Conservation (phyloP, 306 rosid genomes). For the Canavalia gladiata region DNA sequence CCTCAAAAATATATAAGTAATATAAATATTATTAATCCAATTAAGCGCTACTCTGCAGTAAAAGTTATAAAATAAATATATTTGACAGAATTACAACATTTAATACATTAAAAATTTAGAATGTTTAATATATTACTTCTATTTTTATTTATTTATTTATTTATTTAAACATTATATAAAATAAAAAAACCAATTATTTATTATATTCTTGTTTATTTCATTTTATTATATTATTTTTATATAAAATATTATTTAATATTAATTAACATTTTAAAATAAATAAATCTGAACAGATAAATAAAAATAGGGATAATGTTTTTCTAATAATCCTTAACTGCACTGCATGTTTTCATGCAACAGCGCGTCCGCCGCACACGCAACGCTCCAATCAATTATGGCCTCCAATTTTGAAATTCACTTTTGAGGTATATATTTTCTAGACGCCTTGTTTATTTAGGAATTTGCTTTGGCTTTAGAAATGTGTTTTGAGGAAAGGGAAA, state of each 20-base stretch:
- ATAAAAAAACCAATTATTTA: too few relatives aligned
- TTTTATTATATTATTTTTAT: too few relatives aligned
- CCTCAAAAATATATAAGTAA: neutral
- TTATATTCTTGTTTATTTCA: too few relatives aligned
- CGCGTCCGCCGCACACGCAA: conserved; percentile 50
- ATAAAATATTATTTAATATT: too few relatives aligned
- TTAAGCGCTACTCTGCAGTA: too few relatives aligned
- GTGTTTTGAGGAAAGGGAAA: neutral
- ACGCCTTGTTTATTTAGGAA: neutral
- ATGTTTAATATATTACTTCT: neutral
- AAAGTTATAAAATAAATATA: neutral
- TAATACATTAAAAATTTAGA: neutral
- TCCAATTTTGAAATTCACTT: conserved; percentile 33
- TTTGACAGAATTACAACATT: neutral
- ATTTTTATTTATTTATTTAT: too few relatives aligned
- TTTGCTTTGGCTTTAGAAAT: neutral
- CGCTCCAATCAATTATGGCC: conserved; percentile 39
- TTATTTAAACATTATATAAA: too few relatives aligned
- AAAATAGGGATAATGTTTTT: neutral
- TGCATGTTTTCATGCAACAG: conserved; percentile 6
- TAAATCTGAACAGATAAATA: too few relatives aligned
- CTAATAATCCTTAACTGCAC: neutral
- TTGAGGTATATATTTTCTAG: neutral
- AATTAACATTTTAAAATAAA: too few relatives aligned
- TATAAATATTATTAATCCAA: too few relatives aligned